These are phyloP conservation scores for Bolboschoenus planiculmis DNA, from an alignment of 176 grass and related monocot genomes.

Conservation along the genomic window DNA sequence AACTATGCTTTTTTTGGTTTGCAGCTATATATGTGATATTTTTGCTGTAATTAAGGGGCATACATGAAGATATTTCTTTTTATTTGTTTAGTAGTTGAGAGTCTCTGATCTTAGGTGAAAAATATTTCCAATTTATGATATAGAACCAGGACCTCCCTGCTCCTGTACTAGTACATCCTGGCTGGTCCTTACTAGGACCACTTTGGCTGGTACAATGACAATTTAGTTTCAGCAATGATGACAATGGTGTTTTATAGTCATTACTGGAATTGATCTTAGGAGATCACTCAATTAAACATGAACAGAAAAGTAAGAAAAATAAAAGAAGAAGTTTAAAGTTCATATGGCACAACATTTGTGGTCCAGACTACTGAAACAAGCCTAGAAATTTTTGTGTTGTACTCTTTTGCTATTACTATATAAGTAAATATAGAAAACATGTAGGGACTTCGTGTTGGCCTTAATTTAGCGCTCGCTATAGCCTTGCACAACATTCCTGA, in stretches of 20 bases:
- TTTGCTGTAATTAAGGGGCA: neutral
- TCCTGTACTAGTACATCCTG: neutral
- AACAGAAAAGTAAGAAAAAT: neutral
- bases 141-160: neutral
- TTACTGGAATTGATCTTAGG: conserved; percentile 4
- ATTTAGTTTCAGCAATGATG: conserved; percentile 1
- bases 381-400: conserved; percentile 11
- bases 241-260: conserved; percentile 1
- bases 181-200: neutral
- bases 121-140: neutral
- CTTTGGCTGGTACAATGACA: neutral
- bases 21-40: neutral
- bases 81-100: neutral
- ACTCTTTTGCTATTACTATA: conserved; percentile 19
- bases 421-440: conserved; percentile 19
- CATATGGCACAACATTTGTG: neutral
- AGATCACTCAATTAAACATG: neutral
- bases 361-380: neutral
- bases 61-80: neutral
- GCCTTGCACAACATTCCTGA: conserved; percentile 99
- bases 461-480: conserved; percentile 93
- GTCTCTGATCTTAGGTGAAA: neutral
- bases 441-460: conserved; percentile 84
- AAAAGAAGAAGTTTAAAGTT: neutral
- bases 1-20: neutral